These are phyloP conservation scores for Trifolium fragiferum DNA, from an alignment of 306 rosid genomes.

Conservation along the genomic window DNA sequence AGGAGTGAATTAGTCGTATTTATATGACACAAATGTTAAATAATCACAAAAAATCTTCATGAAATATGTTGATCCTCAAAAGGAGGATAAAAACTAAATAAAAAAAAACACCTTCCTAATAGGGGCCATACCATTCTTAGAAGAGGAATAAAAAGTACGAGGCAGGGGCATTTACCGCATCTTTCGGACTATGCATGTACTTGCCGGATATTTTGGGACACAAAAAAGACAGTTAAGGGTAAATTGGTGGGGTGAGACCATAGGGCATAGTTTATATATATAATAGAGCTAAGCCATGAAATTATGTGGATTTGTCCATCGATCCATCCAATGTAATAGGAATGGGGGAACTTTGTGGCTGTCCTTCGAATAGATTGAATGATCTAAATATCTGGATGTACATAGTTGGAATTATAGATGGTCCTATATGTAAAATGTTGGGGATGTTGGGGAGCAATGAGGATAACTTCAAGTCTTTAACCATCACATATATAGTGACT, in stretches of 20 bases:
- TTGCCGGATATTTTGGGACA: constrained; percentile 38
- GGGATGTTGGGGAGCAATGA: constrained; percentile 12
- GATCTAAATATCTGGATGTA: constrained; percentile 9
- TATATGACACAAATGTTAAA: too few relatives aligned
- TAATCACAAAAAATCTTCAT: too few relatives aligned
- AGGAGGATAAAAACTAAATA: too few relatives aligned
- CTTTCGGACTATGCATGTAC: constrained; percentile 41
- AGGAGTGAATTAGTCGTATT: too few relatives aligned
- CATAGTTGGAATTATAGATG: constrained; percentile 19
- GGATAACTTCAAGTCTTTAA: constrained; percentile 16
- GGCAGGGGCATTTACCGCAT: constrained; percentile 37
- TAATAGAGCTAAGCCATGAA: constrained; percentile 14
- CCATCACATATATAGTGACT: neutral
- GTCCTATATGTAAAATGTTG: constrained; percentile 5
- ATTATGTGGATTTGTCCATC: constrained; percentile 16
- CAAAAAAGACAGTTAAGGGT: constrained; percentile 32
- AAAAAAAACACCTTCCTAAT: too few relatives aligned
- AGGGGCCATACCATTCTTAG: neutral
- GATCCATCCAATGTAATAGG: constrained; percentile 28
- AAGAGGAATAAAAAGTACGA: constrained; percentile 21
- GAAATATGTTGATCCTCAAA: too few relatives aligned
- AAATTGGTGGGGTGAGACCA: constrained; percentile 38
- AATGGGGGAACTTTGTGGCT: neutral
- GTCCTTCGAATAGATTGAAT: constrained; percentile 26
- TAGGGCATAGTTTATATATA: constrained; percentile 27